Conservation (phyloP, 345 rosid species). For the Eucalyptus cloeziana region DNA sequence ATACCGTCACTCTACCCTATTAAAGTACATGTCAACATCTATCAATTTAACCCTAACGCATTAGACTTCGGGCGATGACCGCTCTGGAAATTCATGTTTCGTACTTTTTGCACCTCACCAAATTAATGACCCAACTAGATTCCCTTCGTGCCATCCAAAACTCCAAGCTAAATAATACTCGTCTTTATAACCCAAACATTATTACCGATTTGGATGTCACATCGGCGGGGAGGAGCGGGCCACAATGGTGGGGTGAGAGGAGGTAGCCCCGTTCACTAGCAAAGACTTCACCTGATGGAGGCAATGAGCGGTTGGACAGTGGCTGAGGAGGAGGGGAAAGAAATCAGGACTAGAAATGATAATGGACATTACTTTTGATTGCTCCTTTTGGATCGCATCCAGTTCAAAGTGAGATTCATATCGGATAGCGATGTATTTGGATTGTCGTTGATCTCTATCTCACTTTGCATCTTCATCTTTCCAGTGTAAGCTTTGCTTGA, state of each 20-base stretch:
- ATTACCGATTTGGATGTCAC: background rate
- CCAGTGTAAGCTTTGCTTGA: background rate
- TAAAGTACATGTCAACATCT: background rate
- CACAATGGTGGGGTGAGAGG: background rate
- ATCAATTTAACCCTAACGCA: background rate
- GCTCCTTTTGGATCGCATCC: background rate
- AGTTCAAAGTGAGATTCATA: background rate
- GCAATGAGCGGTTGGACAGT: background rate
- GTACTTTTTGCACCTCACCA: background rate
- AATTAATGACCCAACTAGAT: background rate
- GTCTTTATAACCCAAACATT: background rate
- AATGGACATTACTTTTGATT: background rate
- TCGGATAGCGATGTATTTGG: background rate
- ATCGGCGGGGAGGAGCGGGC: background rate
- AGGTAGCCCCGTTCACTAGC: background rate
- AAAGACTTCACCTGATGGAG: background rate
- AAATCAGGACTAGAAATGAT: background rate
- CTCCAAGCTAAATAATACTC: background rate
- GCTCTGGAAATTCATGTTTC: background rate
- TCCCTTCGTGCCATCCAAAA: background rate
- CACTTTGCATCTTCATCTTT: background rate
- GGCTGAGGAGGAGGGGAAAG: background rate
- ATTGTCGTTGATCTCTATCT: background rate
- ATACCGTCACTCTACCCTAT: background rate
- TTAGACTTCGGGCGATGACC: too few relatives aligned